A percentile compares a stretch with the other conserved stretches of the same genome.
phyloP scores from a whole-genome alignment of 768 basidiomycete species.

The Leccinum ochraceum region DNA sequence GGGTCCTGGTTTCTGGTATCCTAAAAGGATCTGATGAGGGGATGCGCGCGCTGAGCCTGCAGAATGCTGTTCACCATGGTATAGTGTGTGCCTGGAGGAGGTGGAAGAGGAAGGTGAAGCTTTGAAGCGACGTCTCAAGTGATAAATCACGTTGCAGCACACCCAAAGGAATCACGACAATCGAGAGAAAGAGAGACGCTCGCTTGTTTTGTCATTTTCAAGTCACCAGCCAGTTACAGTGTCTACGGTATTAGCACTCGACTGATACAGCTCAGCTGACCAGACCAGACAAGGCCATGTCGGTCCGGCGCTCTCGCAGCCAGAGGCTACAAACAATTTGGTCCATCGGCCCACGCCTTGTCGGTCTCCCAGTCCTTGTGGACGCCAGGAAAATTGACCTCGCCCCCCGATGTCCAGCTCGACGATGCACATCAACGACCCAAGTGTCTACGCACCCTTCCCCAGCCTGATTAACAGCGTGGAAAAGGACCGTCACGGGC shows the following conservation, averaged over 20 bases:
- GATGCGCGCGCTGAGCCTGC: neutral
- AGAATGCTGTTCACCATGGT: slow-evolving; percentile 24
- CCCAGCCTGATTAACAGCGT: slow-evolving; percentile 19
- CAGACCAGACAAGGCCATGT: too few relatives aligned
- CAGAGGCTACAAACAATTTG: neutral
- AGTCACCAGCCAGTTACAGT: slow-evolving; percentile 24
- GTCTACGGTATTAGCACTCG: neutral
- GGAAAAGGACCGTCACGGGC: slow-evolving; percentile 10
- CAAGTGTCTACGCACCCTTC: slow-evolving; percentile 20
- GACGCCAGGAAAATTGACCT: slow-evolving; percentile 16
- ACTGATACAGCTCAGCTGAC: too few relatives aligned
- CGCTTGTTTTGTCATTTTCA: slow-evolving; percentile 34
- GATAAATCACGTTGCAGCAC: slow-evolving; percentile 8
- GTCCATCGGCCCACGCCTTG: slow-evolving; percentile 14
- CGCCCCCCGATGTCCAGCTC: slow-evolving; percentile 21
- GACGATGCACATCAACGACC: slow-evolving; percentile 30
- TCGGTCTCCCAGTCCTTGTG: slow-evolving; percentile 14
- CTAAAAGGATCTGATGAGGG: slow-evolving; percentile 37
- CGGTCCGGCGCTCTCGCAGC: neutral
- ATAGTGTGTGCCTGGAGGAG: neutral
- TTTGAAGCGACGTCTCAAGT: slow-evolving; percentile 2
- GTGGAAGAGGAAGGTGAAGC: slow-evolving; percentile 2
- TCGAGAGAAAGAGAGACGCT: slow-evolving; percentile 11
- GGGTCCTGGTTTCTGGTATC: slow-evolving; percentile 81
- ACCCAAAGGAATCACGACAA: slow-evolving; percentile 7